phyloP scores from a whole-genome alignment of 2,329 filamentous ascomycete species.

The Paraphaeosphaeria minitans region DNA sequence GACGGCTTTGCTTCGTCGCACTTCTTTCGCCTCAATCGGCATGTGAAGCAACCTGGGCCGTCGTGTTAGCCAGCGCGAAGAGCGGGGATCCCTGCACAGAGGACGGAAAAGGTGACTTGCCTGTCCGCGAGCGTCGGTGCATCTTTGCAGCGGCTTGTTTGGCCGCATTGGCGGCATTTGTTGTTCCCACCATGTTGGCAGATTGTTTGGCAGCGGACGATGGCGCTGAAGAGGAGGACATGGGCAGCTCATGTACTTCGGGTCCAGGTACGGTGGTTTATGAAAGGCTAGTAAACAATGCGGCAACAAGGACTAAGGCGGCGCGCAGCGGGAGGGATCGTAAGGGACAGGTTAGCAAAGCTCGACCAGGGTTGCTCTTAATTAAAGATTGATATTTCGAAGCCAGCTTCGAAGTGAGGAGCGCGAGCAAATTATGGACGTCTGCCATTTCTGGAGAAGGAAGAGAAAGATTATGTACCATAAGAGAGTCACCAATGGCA shows the following conservation, averaged over 20 bases:
- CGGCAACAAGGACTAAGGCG: conserved; percentile 49
- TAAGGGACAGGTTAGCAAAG: conserved; percentile 50
- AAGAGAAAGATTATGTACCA: conserved; percentile 49
- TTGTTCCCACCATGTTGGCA: conserved; percentile 57
- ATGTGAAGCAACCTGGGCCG: conserved; percentile 67
- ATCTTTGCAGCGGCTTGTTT: conserved; percentile 74
- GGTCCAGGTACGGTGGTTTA: conserved; percentile 49
- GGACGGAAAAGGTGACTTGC: conserved; percentile 61
- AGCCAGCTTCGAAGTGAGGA: conserved; percentile 52
- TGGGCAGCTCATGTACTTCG: conserved; percentile 51
- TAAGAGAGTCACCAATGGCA: conserved; percentile 51
- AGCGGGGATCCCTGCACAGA: conserved; percentile 44
- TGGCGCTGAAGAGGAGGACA: conserved; percentile 54
- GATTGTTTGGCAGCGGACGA: conserved; percentile 49
- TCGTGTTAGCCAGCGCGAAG: conserved; percentile 46
- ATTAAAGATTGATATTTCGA: conserved; percentile 54
- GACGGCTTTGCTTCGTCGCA: conserved; percentile 70
- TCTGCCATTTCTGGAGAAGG: conserved; percentile 42
- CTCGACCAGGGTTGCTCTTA: conserved; percentile 48
- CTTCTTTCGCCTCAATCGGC: conserved; percentile 70
- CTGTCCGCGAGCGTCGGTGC: conserved; percentile 92
- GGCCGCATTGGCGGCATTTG: conserved; percentile 55
- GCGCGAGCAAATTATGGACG: conserved; percentile 55
- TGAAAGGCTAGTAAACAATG: conserved; percentile 48
- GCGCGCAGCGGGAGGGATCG: conserved; percentile 48